Evolutionary conservation across 2,329 filamentous ascomycete genomes (phyloP), one percentile per base, ranked within the genome.

Genomic region (Colletotrichum paranaense): DNA sequence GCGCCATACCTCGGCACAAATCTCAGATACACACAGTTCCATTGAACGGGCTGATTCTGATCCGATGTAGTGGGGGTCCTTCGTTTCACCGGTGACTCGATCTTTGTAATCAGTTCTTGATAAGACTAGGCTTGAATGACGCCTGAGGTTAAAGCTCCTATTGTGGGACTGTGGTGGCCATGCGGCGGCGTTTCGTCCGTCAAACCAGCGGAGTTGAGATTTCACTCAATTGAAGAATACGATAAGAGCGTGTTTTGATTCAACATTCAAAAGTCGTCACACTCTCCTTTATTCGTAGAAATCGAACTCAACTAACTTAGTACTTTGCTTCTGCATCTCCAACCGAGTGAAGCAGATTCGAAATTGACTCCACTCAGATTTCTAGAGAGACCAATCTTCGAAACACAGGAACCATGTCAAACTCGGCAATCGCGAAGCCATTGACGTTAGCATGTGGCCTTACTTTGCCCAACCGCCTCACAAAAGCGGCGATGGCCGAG

Each of bases 371-470:
- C 6, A 56, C 53, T 57, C 11, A 11, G 4, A n/a, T 5, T 32
- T 11, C 30, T 30, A 16, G 3, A 26, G 1, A 19, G 7, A 52
- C n/a, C 30, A 3, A 30, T 24, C 49, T 22, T 7, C 6, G 26
- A 19, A 19, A 30, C 24, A 8, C 9, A 22, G 12, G 11, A 24
- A 16, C 11, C 38, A 73, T 73, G 70, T 73, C 70, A 4, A 35
- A 69, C 42, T 42, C 66, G 1, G 26, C 28, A 11, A 56, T 69
- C 32, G 66, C 70, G 1, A 73, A 73, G 46, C 84, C 88, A 0
- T 77, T 89, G 19, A 88, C 84, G 49, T 82, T 91, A 1, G 86
- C 87, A 73, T 89, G 88, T 77, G 90, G 90, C 1, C 82, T 92
- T 30, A 84, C 82, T 0, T 78, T 91, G 3, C 87, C 87, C 3